These are phyloP conservation scores for Oryza longistaminata DNA, from an alignment of 176 grass and related monocot species.

Conservation along the genomic window DNA sequence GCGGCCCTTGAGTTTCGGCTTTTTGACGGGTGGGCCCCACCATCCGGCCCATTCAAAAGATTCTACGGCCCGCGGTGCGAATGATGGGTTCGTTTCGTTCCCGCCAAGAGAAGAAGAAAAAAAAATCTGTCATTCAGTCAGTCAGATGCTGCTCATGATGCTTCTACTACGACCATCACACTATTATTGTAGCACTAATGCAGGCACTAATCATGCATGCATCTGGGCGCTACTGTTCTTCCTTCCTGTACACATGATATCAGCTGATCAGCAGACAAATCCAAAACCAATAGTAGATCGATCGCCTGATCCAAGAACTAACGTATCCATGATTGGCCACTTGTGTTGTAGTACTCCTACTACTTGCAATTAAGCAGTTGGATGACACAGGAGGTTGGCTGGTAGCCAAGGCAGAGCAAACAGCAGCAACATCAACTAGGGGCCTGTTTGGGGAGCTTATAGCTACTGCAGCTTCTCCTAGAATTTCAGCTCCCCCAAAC, in stretches of 20 bases:
- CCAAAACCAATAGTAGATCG: neutral
- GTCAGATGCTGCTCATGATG: constrained; percentile 18
- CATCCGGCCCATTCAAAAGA: constrained; percentile 12
- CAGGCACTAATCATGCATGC: neutral
- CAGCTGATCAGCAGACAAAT: neutral
- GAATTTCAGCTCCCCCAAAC: too few species aligned
- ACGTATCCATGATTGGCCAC: neutral
- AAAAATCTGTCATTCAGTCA: neutral
- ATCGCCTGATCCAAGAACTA: neutral
- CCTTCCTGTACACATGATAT: neutral
- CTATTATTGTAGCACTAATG: neutral
- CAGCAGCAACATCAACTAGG: neutral
- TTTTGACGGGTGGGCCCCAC: constrained; percentile 22
- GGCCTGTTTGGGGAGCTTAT: too few species aligned
- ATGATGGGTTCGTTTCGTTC: constrained; percentile 1
- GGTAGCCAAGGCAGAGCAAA: neutral
- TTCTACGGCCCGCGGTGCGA: constrained; percentile 23
- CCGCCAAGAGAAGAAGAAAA: neutral
- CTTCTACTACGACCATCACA: neutral
- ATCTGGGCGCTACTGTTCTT: neutral
- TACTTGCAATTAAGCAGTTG: neutral
- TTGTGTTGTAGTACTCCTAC: neutral
- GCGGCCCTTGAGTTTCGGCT: constrained; percentile 7
- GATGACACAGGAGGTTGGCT: neutral
- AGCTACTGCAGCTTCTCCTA: too few species aligned